phyloP scores from a whole-genome alignment of 1,139 yeast genomes.

The Blastobotrys proliferans region DNA sequence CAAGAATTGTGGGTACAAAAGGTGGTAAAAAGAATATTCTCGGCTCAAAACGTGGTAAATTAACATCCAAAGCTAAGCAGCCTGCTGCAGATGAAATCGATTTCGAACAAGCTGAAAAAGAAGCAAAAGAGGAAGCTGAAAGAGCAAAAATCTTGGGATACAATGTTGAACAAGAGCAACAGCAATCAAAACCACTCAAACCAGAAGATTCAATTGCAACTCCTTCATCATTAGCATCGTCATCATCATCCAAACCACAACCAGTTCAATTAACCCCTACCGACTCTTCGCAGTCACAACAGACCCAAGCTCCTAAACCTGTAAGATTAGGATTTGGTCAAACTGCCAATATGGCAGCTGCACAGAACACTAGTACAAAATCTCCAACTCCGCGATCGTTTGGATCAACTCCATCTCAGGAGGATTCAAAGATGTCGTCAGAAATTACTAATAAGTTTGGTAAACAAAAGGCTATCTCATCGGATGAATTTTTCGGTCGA shows the following conservation, averaged over 20 bases:
- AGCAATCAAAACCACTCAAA: neutral
- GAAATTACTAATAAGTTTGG: slow-evolving; percentile 64
- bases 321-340: slow-evolving; percentile 39
- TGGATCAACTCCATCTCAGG: slow-evolving; percentile 31
- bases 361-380: slow-evolving; percentile 18
- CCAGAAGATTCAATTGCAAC: slow-evolving; percentile 26
- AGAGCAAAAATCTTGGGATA: slow-evolving; percentile 70
- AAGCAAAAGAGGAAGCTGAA: slow-evolving; percentile 79
- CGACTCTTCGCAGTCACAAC: slow-evolving; percentile 1
- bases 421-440: slow-evolving; percentile 39
- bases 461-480: slow-evolving; percentile 86
- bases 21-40: slow-evolving; percentile 29
- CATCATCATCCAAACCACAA: neutral
- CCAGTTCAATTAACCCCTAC: neutral
- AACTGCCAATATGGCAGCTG: slow-evolving; percentile 30
- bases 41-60: slow-evolving; percentile 33
- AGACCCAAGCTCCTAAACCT: too few species aligned
- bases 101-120: slow-evolving; percentile 86
- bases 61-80: slow-evolving; percentile 22
- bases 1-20: slow-evolving; percentile 27
- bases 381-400: slow-evolving; percentile 21
- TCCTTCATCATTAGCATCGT: slow-evolving; percentile 16
- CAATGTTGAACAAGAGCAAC: slow-evolving; percentile 45
- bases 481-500: slow-evolving; percentile 91
- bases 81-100: slow-evolving; percentile 60